Conservation (phyloP, 164 flowering plant genomes). For the Pachysandra terminalis region DNA sequence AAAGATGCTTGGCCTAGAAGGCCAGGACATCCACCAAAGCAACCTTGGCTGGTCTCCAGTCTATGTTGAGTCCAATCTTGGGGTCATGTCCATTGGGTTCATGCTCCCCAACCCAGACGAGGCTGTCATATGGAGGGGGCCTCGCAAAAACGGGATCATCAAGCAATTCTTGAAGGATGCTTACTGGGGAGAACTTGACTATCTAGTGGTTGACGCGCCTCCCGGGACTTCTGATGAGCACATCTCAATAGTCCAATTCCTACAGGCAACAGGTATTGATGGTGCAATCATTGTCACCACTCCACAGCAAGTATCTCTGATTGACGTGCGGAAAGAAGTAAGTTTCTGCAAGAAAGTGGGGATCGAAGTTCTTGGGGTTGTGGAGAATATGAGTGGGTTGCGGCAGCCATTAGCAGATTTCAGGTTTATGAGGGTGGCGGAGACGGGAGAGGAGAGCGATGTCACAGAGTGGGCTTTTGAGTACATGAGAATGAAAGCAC, state of each 20-base stretch:
- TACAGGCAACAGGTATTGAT: slow-evolving; percentile 73
- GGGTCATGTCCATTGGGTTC: slow-evolving; percentile 95
- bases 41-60: slow-evolving; percentile 94
- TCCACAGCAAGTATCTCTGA: slow-evolving; percentile 89
- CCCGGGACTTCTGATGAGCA: slow-evolving; percentile 99
- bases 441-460: slow-evolving; percentile 55
- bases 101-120: slow-evolving; percentile 88
- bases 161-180: slow-evolving; percentile 90
- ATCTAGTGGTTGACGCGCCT: slow-evolving; percentile 89
- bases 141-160: slow-evolving; percentile 83
- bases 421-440: slow-evolving; percentile 43
- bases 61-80: slow-evolving; percentile 86
- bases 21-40: slow-evolving; percentile 88
- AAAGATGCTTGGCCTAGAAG: slow-evolving; percentile 97
- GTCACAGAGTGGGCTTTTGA: slow-evolving; percentile 51
- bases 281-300: slow-evolving; percentile 93
- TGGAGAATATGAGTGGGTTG: slow-evolving; percentile 93
- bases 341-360: slow-evolving; percentile 89
- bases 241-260: slow-evolving; percentile 79
- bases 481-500: slow-evolving; percentile 59
- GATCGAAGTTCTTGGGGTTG: slow-evolving; percentile 73
- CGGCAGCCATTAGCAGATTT: slow-evolving; percentile 53
- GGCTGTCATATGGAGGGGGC: slow-evolving; percentile 96
- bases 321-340: slow-evolving; percentile 89
- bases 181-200: slow-evolving; percentile 93